These are phyloP conservation scores for Carex cristatella DNA, from an alignment of 176 grass and related monocot species.

Conservation along the genomic window DNA sequence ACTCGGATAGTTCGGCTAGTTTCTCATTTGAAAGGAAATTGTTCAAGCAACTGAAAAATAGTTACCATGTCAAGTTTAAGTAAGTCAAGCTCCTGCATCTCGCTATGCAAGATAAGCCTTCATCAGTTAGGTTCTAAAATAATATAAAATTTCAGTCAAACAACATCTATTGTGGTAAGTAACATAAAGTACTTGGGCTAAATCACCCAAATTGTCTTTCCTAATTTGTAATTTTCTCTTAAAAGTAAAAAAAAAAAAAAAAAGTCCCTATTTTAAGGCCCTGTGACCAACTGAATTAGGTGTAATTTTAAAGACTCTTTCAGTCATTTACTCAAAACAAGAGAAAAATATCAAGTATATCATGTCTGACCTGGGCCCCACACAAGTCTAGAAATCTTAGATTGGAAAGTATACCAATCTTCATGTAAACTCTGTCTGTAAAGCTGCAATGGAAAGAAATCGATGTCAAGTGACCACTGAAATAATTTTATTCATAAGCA, in stretches of 20 bases:
- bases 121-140: slow-evolving; percentile 68
- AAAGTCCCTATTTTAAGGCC: too few species aligned
- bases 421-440: slow-evolving; percentile 63
- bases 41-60: not conserved
- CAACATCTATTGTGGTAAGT: not conserved
- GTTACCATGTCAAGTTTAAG: slow-evolving; percentile 83
- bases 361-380: slow-evolving; percentile 64
- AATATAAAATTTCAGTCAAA: slow-evolving; percentile 1
- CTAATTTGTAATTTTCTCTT: too few species aligned
- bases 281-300: too few species aligned
- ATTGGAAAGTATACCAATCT: slow-evolving; percentile 58
- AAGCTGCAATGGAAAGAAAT: slow-evolving; percentile 53
- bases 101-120: slow-evolving; percentile 65
- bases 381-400: slow-evolving; percentile 88
- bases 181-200: not conserved
- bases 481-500: not conserved
- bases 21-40: not conserved
- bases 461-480: slow-evolving; percentile 24
- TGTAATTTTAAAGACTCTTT: not conserved
- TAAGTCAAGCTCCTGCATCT: slow-evolving; percentile 58
- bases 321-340: not conserved
- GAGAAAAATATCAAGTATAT: not conserved
- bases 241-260: too few species aligned
- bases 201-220: not conserved
- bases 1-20: not conserved